These are phyloP conservation scores for Coniosporium apollinis DNA, from an alignment of 495 filamentous ascomycete species.

Conservation along the genomic window DNA sequence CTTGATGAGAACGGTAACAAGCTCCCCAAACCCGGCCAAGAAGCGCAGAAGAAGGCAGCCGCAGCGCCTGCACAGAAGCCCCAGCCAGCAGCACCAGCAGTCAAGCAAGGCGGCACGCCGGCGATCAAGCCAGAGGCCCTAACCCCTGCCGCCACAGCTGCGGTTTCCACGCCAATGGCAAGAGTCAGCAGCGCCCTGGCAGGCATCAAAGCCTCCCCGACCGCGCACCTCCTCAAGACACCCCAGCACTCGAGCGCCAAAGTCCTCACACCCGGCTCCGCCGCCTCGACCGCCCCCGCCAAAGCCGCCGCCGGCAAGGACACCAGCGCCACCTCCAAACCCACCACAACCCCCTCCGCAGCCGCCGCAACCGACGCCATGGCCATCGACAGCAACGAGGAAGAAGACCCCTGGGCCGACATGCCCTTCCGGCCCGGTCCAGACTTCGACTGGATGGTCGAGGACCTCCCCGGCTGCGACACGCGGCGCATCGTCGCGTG, in stretches of 20 bases:
- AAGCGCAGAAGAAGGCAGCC: constrained; percentile 3
- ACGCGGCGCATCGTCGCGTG: too few relatives aligned
- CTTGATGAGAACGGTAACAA: constrained; percentile 31
- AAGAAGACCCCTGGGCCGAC: too few relatives aligned
- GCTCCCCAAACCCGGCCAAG: constrained; percentile 6
- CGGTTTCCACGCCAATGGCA: constrained; percentile 11
- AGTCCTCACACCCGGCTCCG: constrained; percentile 12
- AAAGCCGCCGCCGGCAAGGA: too few relatives aligned
- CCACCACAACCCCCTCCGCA: too few relatives aligned
- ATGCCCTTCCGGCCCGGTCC: too few relatives aligned
- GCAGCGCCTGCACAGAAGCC: constrained; percentile 3
- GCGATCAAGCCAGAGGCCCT: constrained; percentile 9
- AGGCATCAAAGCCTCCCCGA: constrained; percentile 11
- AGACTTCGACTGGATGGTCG: too few relatives aligned
- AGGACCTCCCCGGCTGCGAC: too few relatives aligned
- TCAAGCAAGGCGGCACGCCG: constrained; percentile 10
- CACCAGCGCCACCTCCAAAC: too few relatives aligned
- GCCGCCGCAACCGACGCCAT: too few relatives aligned
- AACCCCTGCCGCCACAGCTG: constrained; percentile 8
- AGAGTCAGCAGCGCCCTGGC: constrained; percentile 9
- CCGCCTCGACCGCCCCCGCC: constrained; percentile 3
- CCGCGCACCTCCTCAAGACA: constrained; percentile 10
- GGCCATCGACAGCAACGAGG: too few relatives aligned
- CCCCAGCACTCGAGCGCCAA: constrained; percentile 10
- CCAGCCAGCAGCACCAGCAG: constrained; percentile 7